A percentile compares a stretch with the other conserved stretches of the same genome.
These are phyloP conservation scores for Taphrina communis DNA, from an alignment of 1,139 yeast genomes.

Conservation along the genomic window DNA sequence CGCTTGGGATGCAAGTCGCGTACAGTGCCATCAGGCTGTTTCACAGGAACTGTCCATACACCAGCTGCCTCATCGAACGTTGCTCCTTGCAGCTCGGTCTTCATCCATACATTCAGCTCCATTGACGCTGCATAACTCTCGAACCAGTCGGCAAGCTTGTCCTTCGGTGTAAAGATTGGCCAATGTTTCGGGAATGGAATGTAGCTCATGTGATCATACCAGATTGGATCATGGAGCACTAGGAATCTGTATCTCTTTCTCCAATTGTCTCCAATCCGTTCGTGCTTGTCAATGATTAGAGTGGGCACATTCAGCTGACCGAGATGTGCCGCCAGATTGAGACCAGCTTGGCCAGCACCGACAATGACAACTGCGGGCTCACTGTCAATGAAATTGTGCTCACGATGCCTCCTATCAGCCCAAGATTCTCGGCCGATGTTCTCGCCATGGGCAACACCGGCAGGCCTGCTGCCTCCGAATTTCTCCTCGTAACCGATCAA, in stretches of 20 bases:
- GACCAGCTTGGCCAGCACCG: slow-evolving; percentile 59
- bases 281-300: slow-evolving; percentile 54
- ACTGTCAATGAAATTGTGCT: slow-evolving; percentile 49
- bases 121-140: slow-evolving; percentile 53
- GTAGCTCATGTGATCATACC: slow-evolving; percentile 56
- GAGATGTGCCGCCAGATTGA: slow-evolving; percentile 56
- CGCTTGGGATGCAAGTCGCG: slow-evolving; percentile 48
- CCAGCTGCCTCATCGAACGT: slow-evolving; percentile 50
- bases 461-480: slow-evolving; percentile 51
- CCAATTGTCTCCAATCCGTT: slow-evolving; percentile 58
- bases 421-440: slow-evolving; percentile 53
- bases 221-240: slow-evolving; percentile 57
- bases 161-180: slow-evolving; percentile 57
- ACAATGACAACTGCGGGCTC: slow-evolving; percentile 56
- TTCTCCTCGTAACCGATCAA: slow-evolving; percentile 53
- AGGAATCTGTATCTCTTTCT: slow-evolving; percentile 56
- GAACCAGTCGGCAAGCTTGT: slow-evolving; percentile 56
- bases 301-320: slow-evolving; percentile 55
- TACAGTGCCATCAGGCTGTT: slow-evolving; percentile 48
- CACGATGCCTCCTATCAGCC: slow-evolving; percentile 47
- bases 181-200: slow-evolving; percentile 55
- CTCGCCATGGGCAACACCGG: slow-evolving; percentile 56
- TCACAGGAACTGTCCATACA: slow-evolving; percentile 53
- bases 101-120: slow-evolving; percentile 55
- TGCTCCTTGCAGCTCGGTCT: slow-evolving; percentile 52